Evolutionary conservation across 2,329 filamentous ascomycete species (phyloP), one percentile per base, ranked within the genome.

Genomic region (Colletotrichum tanaceti): DNA sequence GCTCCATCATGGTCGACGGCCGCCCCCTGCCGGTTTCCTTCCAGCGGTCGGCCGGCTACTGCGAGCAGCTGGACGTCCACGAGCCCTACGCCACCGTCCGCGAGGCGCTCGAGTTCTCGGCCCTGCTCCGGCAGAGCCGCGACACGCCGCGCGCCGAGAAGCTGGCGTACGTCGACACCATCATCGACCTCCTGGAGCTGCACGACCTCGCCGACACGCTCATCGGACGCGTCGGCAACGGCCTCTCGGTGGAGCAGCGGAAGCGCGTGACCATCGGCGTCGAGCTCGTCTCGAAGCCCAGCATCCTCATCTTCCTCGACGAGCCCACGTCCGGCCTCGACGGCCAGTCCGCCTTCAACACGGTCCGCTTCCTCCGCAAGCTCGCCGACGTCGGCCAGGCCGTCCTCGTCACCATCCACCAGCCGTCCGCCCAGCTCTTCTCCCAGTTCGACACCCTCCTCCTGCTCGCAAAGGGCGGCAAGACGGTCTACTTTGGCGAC

Each of bases 1-100:
- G 93, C 52, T 89, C 91, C 59, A 91, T 94, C 83, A 77, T 93
- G 68, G 91, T 95, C 18, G 91, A 95, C 71, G 92, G 92, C 1
- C 86, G 86, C 10, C 89, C 87, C 13, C 85, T 91, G 5, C 91
- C 93, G 38, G 84, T 88, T 2, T 92, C 90, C 0, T 94, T 94
- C 82, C 91, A 94, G 74, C 87, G 92, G 16, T 93, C 91, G 72
- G 92, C 91, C 0, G 92, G 92, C 39, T 94, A 94, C 74, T 91
- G 91, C 67, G 91, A 94, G 75, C 93, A 96, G 76, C 89, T 94
- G 70, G 93, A 96, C 79, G 84, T 95, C 1, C 93, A 95, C 74
- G 85, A 93, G 64, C 83, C 88, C 1, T 92, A 87, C 0, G 86
- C 90, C 1, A 95, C 93, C 0, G 92, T 94, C 4, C 86, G 92